A percentile compares a stretch with the other conserved stretches of the same genome.
phyloP scores from a whole-genome alignment of 345 rosid species.

The Linum usitatissimum region DNA sequence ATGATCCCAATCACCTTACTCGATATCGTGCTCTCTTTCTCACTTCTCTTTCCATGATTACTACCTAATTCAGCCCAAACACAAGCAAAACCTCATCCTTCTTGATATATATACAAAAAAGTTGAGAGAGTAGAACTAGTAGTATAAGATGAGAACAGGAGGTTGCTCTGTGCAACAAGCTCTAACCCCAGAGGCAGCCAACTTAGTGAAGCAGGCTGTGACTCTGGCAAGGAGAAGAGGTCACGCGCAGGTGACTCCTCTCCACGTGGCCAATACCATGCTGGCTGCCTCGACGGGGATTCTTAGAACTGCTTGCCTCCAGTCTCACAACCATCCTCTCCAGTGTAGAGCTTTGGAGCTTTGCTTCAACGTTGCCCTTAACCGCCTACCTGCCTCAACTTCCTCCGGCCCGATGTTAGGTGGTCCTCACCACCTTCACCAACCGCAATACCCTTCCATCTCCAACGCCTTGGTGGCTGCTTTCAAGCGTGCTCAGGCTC shows the following conservation, averaged over 20 bases:
- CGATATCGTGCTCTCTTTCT: too few species aligned
- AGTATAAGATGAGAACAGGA: constrained; percentile 22
- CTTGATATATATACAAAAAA: background rate
- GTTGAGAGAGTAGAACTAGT: background rate
- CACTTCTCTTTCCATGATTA: too few species aligned
- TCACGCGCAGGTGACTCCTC: constrained; percentile 30
- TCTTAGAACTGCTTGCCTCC: constrained; percentile 57
- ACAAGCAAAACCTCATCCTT: background rate
- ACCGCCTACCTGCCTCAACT: constrained; percentile 43
- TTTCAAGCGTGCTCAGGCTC: constrained; percentile 70
- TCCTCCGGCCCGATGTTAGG: constrained; percentile 34
- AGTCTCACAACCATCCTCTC: constrained; percentile 58
- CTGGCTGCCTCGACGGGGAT: constrained; percentile 40
- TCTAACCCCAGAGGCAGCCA: constrained; percentile 23
- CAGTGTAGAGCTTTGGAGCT: constrained; percentile 67
- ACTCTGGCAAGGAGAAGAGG: constrained; percentile 20
- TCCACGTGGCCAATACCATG: constrained; percentile 62
- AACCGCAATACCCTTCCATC: constrained; percentile 33
- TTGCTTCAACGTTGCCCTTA: constrained; percentile 75
- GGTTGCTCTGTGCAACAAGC: constrained; percentile 26
- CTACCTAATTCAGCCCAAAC: background rate
- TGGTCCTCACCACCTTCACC: constrained; percentile 9
- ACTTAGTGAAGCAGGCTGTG: constrained; percentile 20
- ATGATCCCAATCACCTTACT: background rate
- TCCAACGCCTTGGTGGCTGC: constrained; percentile 70